These are phyloP conservation scores for Euryodendron excelsum DNA, from an alignment of 148 eudicot genomes.

Conservation along the genomic window DNA sequence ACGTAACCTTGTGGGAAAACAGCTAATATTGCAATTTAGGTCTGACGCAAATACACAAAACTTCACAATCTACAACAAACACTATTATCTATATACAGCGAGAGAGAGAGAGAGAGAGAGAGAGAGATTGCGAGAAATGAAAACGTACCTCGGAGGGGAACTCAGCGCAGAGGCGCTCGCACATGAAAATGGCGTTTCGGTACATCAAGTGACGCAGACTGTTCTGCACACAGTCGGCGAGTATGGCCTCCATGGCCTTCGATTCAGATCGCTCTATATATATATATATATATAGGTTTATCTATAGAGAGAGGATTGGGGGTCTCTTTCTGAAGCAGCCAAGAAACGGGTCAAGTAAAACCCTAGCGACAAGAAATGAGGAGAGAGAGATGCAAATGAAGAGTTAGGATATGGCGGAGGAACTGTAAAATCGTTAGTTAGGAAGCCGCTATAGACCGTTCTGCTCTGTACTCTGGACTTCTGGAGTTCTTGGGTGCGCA, in stretches of 20 bases:
- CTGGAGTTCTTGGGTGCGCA: not conserved
- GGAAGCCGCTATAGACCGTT: not conserved
- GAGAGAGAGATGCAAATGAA: not conserved
- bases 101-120: not conserved
- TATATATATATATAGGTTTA: not conserved
- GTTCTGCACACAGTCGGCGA: slow-evolving; percentile 64
- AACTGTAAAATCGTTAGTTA: not conserved
- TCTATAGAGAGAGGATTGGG: not conserved
- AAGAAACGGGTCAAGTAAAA: slow-evolving; percentile 1
- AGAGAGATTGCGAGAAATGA: not conserved
- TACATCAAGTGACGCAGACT: slow-evolving; percentile 66
- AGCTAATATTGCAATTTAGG: not conserved
- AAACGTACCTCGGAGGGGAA: slow-evolving; percentile 84
- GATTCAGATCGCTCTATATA: not conserved
- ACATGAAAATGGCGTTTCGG: slow-evolving; percentile 84
- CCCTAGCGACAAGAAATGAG: slow-evolving; percentile 3
- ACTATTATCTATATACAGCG: not conserved
- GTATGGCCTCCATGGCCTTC: slow-evolving; percentile 68
- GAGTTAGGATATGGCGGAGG: not conserved
- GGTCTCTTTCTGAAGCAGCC: not conserved
- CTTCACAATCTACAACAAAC: not conserved
- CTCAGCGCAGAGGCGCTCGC: slow-evolving; percentile 93
- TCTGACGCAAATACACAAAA: not conserved
- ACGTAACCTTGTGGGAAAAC: not conserved
- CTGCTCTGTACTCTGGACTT: too few species aligned